Base-by-base conservation (phyloP, 768 basidiomycete genomes). In the Tricholoma sp. region DNA sequence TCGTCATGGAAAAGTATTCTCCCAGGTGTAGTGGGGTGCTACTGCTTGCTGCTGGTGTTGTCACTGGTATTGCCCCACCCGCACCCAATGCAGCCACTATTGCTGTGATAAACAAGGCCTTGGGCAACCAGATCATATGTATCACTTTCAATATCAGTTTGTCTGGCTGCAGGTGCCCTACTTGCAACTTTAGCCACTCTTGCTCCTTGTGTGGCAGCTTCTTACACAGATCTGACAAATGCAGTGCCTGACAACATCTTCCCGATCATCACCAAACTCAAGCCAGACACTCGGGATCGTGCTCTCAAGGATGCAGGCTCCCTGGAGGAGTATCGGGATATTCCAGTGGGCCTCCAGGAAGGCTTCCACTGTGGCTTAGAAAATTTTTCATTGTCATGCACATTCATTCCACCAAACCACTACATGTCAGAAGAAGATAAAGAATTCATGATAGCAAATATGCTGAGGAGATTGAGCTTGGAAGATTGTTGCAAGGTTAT, bases 281-380 rank as follows among this genome's bases (percentile, higher is more conserved):
- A 43, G 2, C 7, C 18, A 0, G 19, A 43, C 10, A 18, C 41
- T 21, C 21, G 41, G 41, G 41, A 43, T 3, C 18, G 0, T 10
- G 9, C 41, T 10, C 19, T 43, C 2, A 43, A 10, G 41, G 54
- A 55, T 11, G 41, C 32, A 10, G 54, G 45, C 16, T 4, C 18
- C 14, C 45, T 49, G 1, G 19, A 47, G 2, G 41, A 47, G 27
- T 55, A 47, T 18, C 14, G 7, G 2, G 54, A 55, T 10, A 34
- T 55, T 34, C 54, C 18, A n/a, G 34, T 31, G n/a, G 54, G 54
- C 46, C 54, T 55, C 41, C n/a, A 12, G 19, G 3, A 34, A 29
- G 54, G 54, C 12, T 55, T 55, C 21, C 31, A 14, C 45, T 19
- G 45, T 7, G 54, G 54, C 8, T 34, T 55, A 22, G 55, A 56